Conservation (phyloP, 1,284 basidiomycete genomes). For the Puccinia coronata region DNA sequence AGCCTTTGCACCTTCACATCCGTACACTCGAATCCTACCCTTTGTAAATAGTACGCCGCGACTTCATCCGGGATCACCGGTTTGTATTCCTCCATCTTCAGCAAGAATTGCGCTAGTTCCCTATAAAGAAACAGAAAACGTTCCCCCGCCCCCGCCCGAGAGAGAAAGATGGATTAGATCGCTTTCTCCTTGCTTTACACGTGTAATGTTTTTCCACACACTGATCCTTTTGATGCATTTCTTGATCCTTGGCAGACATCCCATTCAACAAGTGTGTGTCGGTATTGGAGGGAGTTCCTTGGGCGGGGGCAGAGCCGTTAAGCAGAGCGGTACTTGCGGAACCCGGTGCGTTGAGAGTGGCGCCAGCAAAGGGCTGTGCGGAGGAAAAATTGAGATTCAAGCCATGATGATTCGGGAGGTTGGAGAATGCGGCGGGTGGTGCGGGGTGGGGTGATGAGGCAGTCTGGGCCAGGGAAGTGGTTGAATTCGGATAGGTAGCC, state of each 20-base stretch:
- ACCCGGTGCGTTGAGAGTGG: not conserved
- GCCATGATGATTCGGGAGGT: not conserved
- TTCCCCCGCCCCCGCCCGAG: too few relatives aligned
- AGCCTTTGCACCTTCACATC: conserved; percentile 89
- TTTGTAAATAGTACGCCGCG: conserved; percentile 94
- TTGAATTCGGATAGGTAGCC: not conserved
- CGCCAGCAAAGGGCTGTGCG: not conserved
- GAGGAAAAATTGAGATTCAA: not conserved
- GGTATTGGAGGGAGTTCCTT: not conserved
- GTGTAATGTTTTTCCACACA: conserved; percentile 1
- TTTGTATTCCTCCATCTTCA: conserved; percentile 95
- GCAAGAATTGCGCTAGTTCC: conserved; percentile 87
- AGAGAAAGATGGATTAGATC: not conserved
- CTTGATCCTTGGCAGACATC: conserved; percentile 39
- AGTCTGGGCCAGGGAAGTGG: not conserved
- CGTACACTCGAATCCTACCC: conserved; percentile 92
- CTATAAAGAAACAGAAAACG: conserved; percentile 58
- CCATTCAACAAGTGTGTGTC: conserved; percentile 26
- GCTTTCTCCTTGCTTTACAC: not conserved
- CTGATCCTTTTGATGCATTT: conserved; percentile 49
- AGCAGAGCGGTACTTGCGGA: not conserved
- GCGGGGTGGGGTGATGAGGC: not conserved
- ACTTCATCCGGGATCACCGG: conserved; percentile 98
- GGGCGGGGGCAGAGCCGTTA: not conserved
- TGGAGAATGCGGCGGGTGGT: not conserved